These are phyloP conservation scores for Nemania diffusa DNA, from an alignment of 2,329 filamentous ascomycete genomes.

Conservation along the genomic window DNA sequence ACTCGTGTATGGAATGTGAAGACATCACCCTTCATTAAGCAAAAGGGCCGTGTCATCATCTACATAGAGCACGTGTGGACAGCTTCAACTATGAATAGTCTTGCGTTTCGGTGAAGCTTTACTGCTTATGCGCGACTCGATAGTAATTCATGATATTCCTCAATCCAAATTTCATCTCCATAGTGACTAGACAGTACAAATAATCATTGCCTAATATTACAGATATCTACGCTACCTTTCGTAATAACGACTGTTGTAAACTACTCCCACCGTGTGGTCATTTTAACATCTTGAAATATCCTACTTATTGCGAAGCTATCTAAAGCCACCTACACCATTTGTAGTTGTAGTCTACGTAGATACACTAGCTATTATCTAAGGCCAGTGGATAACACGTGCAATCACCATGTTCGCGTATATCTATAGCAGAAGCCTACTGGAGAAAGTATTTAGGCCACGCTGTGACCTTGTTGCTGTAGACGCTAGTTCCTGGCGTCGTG, in stretches of 20 bases:
- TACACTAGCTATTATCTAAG: not conserved
- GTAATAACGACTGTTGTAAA: not conserved
- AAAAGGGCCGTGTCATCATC: not conserved
- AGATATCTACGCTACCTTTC: not conserved
- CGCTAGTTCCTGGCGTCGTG: too few species aligned
- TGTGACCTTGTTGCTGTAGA: too few species aligned
- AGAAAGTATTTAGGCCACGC: too few species aligned
- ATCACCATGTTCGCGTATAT: too few species aligned
- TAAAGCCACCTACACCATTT: not conserved
- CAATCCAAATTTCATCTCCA: too few species aligned
- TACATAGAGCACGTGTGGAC: not conserved
- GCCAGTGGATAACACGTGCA: not conserved
- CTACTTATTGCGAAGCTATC: not conserved
- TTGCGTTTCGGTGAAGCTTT: not conserved
- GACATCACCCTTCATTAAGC: not conserved
- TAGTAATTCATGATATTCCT: not conserved
- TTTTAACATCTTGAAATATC: not conserved
- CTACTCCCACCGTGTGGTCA: not conserved
- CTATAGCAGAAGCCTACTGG: too few species aligned
- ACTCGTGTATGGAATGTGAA: not conserved
- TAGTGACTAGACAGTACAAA: too few species aligned
- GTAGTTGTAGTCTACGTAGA: not conserved
- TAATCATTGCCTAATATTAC: too few species aligned
- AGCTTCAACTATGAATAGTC: not conserved
- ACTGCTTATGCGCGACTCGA: not conserved